These are phyloP conservation scores for Hydrangea macrophylla DNA, from an alignment of 148 eudicot genomes.

Conservation along the genomic window DNA sequence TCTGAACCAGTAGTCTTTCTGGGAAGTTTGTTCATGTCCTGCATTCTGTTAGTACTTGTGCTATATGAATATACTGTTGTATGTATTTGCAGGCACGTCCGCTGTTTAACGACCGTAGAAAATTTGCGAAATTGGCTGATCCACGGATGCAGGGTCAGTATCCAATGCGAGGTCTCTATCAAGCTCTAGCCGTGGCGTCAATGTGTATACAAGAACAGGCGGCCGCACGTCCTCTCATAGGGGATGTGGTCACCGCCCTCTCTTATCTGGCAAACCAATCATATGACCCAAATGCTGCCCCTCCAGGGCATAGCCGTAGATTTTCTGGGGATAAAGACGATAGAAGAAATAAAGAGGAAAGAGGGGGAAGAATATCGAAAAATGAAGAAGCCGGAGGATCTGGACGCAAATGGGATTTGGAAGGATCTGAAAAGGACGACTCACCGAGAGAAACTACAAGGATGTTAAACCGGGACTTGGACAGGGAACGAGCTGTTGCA, in stretches of 20 bases:
- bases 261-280: slow-evolving; percentile 22
- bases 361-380: slow-evolving; percentile 15
- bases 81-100: slow-evolving; percentile 21
- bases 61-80: too few species aligned
- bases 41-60: too few species aligned
- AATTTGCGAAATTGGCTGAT: slow-evolving; percentile 17
- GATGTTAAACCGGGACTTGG: slow-evolving; percentile 11
- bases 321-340: slow-evolving; percentile 15
- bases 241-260: slow-evolving; percentile 24
- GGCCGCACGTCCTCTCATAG: slow-evolving; percentile 21
- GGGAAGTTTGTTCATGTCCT: too few species aligned
- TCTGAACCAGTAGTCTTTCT: too few species aligned
- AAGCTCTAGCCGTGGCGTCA: slow-evolving; percentile 27
- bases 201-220: slow-evolving; percentile 27
- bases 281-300: slow-evolving; percentile 6
- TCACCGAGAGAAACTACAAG: slow-evolving; percentile 14
- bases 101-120: slow-evolving; percentile 21
- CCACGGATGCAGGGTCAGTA: slow-evolving; percentile 19
- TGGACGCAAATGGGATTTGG: slow-evolving; percentile 12
- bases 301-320: too few species aligned
- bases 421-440: slow-evolving; percentile 22
- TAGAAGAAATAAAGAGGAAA: slow-evolving; percentile 13
- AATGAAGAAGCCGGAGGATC: slow-evolving; percentile 18
- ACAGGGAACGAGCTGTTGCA: slow-evolving; percentile 20
- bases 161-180: slow-evolving; percentile 26